A percentile compares a stretch with the other conserved stretches of the same genome.
These are phyloP conservation scores for Neurospora sp. DNA, from an alignment of 495 filamentous ascomycete genomes.

Conservation along the genomic window DNA sequence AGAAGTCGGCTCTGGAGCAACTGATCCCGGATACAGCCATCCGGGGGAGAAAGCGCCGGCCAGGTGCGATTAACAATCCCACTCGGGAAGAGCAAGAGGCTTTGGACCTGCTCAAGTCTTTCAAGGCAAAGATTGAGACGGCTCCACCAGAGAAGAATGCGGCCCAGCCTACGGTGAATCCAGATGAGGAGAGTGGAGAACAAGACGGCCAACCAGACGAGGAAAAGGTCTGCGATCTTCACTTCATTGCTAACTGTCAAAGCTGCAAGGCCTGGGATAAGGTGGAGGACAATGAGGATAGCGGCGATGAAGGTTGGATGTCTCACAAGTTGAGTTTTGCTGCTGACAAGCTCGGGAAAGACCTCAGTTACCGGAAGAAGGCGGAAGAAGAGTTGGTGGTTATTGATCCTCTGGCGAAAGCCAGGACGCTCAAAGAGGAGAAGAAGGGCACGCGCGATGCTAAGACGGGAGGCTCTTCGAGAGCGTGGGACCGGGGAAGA, in stretches of 20 bases:
- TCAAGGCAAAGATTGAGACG: constrained; percentile 65
- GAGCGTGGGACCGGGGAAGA: constrained; percentile 36
- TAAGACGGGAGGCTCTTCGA: constrained; percentile 37
- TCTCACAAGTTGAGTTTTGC: constrained; percentile 72
- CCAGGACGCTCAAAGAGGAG: constrained; percentile 58
- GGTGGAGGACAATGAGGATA: constrained; percentile 44
- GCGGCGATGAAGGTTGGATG: constrained; percentile 55
- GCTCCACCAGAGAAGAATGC: constrained; percentile 38
- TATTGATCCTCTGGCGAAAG: constrained; percentile 86
- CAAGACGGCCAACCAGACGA: constrained; percentile 23
- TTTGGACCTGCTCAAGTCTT: constrained; percentile 61
- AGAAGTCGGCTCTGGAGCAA: constrained; percentile 60
- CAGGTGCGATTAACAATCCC: constrained; percentile 31
- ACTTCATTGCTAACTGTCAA: constrained; percentile 88
- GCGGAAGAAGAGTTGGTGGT: constrained; percentile 85
- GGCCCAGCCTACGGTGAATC: constrained; percentile 10
- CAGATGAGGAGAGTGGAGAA: constrained; percentile 19
- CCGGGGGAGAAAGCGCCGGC: constrained; percentile 67
- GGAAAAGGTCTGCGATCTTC: constrained; percentile 62
- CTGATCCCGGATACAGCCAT: constrained; percentile 77
- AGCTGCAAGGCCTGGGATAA: constrained; percentile 76
- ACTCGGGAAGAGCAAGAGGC: constrained; percentile 49
- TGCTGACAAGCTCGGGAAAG: constrained; percentile 85
- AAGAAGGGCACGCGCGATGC: constrained; percentile 42
- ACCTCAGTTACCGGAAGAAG: constrained; percentile 79